Base-by-base conservation (phyloP, 2,329 filamentous ascomycete species). In the Rosellinia necatrix region DNA sequence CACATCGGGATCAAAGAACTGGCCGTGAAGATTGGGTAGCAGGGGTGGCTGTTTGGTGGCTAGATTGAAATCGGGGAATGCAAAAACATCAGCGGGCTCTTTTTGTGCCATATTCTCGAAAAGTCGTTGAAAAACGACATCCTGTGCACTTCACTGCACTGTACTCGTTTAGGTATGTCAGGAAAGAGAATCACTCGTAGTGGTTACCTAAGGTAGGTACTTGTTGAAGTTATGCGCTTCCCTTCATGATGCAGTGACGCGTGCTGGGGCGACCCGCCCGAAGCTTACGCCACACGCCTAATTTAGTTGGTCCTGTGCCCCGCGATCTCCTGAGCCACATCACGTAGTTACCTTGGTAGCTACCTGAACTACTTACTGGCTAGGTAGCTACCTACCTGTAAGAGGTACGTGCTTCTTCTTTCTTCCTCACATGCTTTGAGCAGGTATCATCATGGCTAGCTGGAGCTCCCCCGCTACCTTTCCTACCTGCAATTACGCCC, bases 1-100 rank as follows among this genome's bases (percentile, higher is more conserved):
- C 3, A 77, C 55, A 4, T 75, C 63, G 2, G 76, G 67, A 21
- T 73, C 66, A 66, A 85, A 84, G 66, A 83, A 79, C 30, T 69
- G 66, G 48, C 64, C 66, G 38, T 67, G 51, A 22, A 59, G 32
- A 15, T 65, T 58, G 43, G 60, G 54, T 8, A 66, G 63, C 19
- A 71, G 59, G 6, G 76, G 71, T 32, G 82, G 71, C 70, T 80
- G 79, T 62, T 73, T 76, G 2, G 86, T 84, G 22, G 78, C 73
- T 52, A 75, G 76, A 79, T 81, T 84, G 58, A 89, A 80, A 66
- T 86, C 78, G 34, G 84, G 83, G 41, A 86, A 83, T 34, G 81
- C 79, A 67, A 90, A 90, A 27, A 86, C 78, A 66, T 87, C 73
- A 43, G 81, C 76, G 50, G 72, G 67, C 35, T 78, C 74, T 57